A percentile compares a stretch with the other conserved stretches of the same genome.
Conservation (phyloP, 2,329 filamentous ascomycete genomes). For the Thelonectria rubi region DNA sequence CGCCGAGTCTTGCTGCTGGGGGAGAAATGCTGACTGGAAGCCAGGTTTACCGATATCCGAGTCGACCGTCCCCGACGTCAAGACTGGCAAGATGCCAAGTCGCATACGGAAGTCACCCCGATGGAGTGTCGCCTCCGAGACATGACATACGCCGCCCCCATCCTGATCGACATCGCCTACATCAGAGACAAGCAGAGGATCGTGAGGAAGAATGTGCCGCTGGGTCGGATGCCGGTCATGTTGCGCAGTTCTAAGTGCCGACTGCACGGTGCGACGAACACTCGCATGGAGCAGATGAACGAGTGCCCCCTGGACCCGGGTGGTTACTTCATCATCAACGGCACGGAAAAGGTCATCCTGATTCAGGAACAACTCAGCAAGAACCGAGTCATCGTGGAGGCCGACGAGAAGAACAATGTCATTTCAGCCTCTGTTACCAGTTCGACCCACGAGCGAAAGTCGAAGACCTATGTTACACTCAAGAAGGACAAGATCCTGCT, state of each 20-base stretch:
- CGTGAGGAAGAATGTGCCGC: conserved; percentile 77
- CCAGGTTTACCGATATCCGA: conserved; percentile 83
- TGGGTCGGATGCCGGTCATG: conserved; percentile 96
- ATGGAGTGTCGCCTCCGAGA: conserved; percentile 97
- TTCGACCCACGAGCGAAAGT: conserved; percentile 97
- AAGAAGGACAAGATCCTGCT: conserved; percentile 94
- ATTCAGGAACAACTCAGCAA: conserved; percentile 99
- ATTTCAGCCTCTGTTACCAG: conserved; percentile 97
- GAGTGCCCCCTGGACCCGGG: conserved; percentile 96
- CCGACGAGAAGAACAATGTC: conserved; percentile 88
- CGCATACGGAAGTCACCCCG: conserved; percentile 81
- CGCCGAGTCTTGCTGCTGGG: conserved; percentile 26
- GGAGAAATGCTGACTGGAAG: conserved; percentile 34
- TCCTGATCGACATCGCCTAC: conserved; percentile 92
- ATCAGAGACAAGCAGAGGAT: conserved; percentile 81
- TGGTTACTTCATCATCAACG: conserved; percentile 97
- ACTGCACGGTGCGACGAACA: conserved; percentile 82
- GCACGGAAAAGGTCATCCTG: conserved; percentile 97
- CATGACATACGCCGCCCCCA: conserved; percentile 97
- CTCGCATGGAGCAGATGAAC: conserved; percentile 89
- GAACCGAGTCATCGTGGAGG: conserved; percentile 97
- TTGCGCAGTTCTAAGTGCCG: conserved; percentile 94
- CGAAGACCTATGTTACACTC: conserved; percentile 93
- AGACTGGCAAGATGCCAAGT: conserved; percentile 76
- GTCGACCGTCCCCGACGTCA: conserved; percentile 83